Conservation (phyloP, 1,139 yeast species). For the Blastobotrys serpentis region DNA sequence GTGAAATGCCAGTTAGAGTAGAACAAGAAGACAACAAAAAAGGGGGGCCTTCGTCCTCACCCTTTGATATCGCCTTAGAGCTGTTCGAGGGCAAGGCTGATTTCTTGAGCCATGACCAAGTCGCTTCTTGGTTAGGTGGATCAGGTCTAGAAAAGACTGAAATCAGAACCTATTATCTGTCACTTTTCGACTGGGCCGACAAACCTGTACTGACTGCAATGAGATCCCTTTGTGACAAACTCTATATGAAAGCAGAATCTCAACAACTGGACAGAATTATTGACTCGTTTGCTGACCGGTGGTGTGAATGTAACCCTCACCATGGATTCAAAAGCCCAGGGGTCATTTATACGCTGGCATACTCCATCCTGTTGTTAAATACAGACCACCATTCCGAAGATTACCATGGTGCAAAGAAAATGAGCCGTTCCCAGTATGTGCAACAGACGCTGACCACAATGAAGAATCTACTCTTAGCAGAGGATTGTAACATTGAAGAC, state of each 20-base stretch:
- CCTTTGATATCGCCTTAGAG: conserved; percentile 20
- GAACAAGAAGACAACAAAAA: neutral
- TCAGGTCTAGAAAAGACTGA: conserved; percentile 25
- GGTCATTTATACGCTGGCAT: conserved; percentile 69
- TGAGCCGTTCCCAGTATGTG: conserved; percentile 36
- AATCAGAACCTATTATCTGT: conserved; percentile 33
- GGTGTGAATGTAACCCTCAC: conserved; percentile 53
- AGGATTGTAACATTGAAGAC: conserved; percentile 13
- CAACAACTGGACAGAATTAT: conserved; percentile 77
- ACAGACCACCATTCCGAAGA: conserved; percentile 41
- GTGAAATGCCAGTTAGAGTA: neutral
- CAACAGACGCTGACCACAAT: conserved; percentile 30
- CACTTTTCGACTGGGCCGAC: conserved; percentile 36
- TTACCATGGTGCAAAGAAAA: conserved; percentile 36
- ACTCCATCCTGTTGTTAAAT: conserved; percentile 70
- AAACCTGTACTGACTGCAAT: conserved; percentile 48
- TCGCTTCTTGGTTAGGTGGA: conserved; percentile 38
- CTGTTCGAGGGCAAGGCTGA: conserved; percentile 25
- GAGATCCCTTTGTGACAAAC: conserved; percentile 57
- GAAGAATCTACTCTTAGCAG: conserved; percentile 22
- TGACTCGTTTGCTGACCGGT: conserved; percentile 66
- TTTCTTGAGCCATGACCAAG: conserved; percentile 24
- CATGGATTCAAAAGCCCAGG: conserved; percentile 55
- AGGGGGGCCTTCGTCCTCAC: neutral
- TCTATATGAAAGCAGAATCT: conserved; percentile 79